phyloP scores from a whole-genome alignment of 176 grass and related monocot genomes.

The Rhynchospora tenuis region DNA sequence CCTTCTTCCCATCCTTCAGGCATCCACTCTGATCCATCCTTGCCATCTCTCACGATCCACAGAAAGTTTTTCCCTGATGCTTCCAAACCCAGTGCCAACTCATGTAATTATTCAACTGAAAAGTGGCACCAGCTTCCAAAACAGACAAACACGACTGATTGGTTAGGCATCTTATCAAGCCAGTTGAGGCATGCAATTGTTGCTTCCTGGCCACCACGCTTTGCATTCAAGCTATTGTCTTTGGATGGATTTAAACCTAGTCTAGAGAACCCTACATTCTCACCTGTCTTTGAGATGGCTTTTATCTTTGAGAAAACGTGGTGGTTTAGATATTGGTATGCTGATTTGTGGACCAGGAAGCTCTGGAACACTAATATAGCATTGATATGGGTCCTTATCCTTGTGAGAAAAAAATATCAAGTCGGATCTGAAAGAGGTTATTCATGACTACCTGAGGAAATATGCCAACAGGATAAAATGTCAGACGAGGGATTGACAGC shows the following conservation, averaged over 20 bases:
- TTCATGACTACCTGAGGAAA: constrained; percentile 10
- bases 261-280: fast-evolving
- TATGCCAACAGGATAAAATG: background rate
- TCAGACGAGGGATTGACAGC: background rate
- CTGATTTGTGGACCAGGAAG: constrained; percentile 13
- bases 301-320: background rate
- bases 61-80: constrained; percentile 28
- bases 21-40: background rate
- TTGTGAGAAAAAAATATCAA: background rate
- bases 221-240: background rate
- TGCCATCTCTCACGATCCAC: constrained; percentile 21
- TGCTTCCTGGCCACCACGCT: too few relatives aligned
- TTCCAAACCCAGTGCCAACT: constrained; percentile 41
- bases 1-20: too few relatives aligned
- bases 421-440: background rate
- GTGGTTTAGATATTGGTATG: constrained; percentile 17
- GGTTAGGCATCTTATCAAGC: constrained; percentile 3
- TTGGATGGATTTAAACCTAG: background rate
- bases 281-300: fast-evolving
- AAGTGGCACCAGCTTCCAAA: constrained; percentile 31
- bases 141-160: constrained; percentile 36
- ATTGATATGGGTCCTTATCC: background rate
- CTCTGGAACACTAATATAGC: background rate
- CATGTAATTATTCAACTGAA: constrained; percentile 11
- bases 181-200: constrained; percentile 7